Conservation (phyloP, 1,284 basidiomycete genomes). For the Leccinum solheimii region DNA sequence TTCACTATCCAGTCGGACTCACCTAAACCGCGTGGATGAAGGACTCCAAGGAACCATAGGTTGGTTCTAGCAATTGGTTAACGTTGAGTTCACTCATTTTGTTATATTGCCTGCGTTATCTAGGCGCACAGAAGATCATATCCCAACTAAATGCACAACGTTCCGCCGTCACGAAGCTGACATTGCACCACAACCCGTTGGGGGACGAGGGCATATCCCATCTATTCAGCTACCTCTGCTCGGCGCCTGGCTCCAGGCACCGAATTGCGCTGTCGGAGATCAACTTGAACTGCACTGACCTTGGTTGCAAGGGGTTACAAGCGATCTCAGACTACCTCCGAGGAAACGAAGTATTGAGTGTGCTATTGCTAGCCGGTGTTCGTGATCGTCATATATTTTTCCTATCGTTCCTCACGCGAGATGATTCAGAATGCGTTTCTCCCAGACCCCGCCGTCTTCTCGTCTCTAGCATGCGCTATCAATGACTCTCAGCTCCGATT, state of each 20-base stretch:
- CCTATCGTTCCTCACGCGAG: constrained; percentile 2
- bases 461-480: constrained; percentile 29
- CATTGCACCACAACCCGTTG: constrained; percentile 58
- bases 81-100: background rate
- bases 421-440: constrained; percentile 30
- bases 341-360: constrained; percentile 46
- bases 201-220: constrained; percentile 57
- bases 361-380: constrained; percentile 58
- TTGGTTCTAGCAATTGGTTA: constrained; percentile 5
- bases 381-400: constrained; percentile 27
- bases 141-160: constrained; percentile 43
- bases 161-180: constrained; percentile 47
- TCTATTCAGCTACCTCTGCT: constrained; percentile 57
- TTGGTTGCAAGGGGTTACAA: constrained; percentile 55
- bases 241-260: constrained; percentile 47
- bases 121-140: constrained; percentile 51
- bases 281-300: constrained; percentile 52
- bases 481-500: constrained; percentile 31
- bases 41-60: constrained; percentile 24
- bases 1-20: constrained; percentile 19
- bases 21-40: constrained; percentile 23
- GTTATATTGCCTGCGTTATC: background rate
- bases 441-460: constrained; percentile 27
- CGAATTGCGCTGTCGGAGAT: constrained; percentile 49
- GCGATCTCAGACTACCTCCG: constrained; percentile 54